Evolutionary conservation across 495 filamentous ascomycete genomes (phyloP).

Genomic region (Penicillium canariense): DNA sequence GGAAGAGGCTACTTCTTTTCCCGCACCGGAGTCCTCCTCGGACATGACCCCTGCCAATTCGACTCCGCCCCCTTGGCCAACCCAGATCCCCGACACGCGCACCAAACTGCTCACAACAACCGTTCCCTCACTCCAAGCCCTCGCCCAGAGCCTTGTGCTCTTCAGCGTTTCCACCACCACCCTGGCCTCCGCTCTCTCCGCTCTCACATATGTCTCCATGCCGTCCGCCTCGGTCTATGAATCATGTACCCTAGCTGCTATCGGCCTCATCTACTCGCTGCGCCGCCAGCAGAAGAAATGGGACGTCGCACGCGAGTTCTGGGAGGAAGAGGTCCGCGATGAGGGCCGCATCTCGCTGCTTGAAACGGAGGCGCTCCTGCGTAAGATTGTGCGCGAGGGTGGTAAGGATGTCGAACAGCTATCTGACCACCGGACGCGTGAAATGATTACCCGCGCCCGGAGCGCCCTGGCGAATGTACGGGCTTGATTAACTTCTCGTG

Average conservation of each 20-base stretch:
- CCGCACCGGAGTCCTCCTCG: conserved; percentile 2
- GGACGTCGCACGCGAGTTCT: conserved; percentile 66
- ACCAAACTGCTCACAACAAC: conserved; percentile 55
- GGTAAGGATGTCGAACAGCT: conserved; percentile 33
- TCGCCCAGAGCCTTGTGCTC: conserved; percentile 75
- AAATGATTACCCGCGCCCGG: conserved; percentile 50
- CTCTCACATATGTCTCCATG: conserved; percentile 64
- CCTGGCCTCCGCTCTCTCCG: conserved; percentile 60
- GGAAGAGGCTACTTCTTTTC: conserved; percentile 15
- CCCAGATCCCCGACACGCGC: conserved; percentile 50
- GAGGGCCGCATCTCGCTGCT: conserved; percentile 72
- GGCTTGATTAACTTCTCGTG: conserved; percentile 6
- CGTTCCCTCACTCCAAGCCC: conserved; percentile 72
- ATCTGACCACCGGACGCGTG: conserved; percentile 46
- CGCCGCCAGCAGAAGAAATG: conserved; percentile 74
- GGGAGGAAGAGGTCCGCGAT: conserved; percentile 76
- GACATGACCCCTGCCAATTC: conserved; percentile 15
- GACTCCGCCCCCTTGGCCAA: conserved; percentile 35
- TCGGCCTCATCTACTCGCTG: conserved; percentile 72
- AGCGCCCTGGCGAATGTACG: conserved; percentile 52
- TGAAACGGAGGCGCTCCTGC: conserved; percentile 64
- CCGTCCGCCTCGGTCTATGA: conserved; percentile 62
- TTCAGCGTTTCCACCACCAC: conserved; percentile 67
- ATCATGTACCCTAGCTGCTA: conserved; percentile 72
- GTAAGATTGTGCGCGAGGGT: conserved; percentile 52